These are phyloP conservation scores for Cardiospermum halicacabum DNA, from an alignment of 345 rosid species.

Conservation along the genomic window DNA sequence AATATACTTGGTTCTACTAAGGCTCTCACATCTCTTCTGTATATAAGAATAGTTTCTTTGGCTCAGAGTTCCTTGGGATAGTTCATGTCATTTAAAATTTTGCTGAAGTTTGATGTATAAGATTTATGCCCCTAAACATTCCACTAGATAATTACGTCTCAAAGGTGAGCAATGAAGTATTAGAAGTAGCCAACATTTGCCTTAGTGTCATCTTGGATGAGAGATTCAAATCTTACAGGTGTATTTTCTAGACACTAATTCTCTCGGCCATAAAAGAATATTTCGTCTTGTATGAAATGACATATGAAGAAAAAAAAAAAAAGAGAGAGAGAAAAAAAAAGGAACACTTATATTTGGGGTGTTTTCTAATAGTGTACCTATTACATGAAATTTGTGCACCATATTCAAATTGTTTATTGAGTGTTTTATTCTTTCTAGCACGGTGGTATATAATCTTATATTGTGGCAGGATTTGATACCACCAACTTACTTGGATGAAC, in stretches of 20 bases:
- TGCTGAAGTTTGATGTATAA: not conserved
- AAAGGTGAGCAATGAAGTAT: not conserved
- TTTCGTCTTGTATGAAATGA: no score
- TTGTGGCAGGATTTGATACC: conserved; percentile 76
- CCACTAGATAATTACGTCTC: not conserved
- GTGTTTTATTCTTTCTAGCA: not conserved
- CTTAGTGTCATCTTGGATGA: conserved; percentile 1
- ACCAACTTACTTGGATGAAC: conserved; percentile 79
- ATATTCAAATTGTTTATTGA: not conserved
- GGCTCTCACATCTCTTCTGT: no score
- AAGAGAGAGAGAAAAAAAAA: no score
- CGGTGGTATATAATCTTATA: conserved; percentile 7
- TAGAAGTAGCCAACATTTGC: not conserved
- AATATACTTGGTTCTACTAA: no score
- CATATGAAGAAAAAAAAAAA: no score
- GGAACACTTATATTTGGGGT: not conserved
- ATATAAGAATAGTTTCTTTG: no score
- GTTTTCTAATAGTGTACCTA: not conserved
- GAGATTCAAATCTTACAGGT: not conserved
- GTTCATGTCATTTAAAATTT: not conserved
- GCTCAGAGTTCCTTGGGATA: no score
- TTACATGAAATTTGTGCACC: not conserved
- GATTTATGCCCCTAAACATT: not conserved
- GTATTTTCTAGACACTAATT: not conserved
- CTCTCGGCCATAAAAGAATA: not conserved